A percentile compares a stretch with the other conserved stretches of the same genome.
These are phyloP conservation scores for Fusarium caatingaense DNA, from an alignment of 2,329 filamentous ascomycete genomes.

Conservation along the genomic window DNA sequence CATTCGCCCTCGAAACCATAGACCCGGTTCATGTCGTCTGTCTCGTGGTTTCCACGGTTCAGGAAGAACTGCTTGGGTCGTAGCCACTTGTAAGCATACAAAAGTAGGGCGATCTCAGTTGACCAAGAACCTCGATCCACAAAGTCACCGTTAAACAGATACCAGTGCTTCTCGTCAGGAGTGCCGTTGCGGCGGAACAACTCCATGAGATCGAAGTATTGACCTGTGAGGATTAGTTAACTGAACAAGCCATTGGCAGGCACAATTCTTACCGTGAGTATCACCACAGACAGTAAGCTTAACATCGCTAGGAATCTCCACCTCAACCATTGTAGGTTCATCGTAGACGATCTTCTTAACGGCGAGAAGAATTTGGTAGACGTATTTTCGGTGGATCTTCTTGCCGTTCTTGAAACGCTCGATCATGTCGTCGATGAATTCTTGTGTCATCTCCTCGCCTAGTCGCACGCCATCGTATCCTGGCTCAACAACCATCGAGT, in stretches of 20 bases:
- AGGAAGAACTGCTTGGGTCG: constrained; percentile 89
- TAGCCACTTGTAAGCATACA: constrained; percentile 98
- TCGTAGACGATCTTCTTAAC: constrained; percentile 91
- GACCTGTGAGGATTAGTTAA: constrained; percentile 64
- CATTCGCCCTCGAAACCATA: constrained; percentile 99
- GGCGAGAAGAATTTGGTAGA: constrained; percentile 93
- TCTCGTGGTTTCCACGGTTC: constrained; percentile 98
- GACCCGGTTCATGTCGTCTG: constrained; percentile 98
- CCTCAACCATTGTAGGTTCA: constrained; percentile 97
- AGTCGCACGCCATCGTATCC: constrained; percentile 87
- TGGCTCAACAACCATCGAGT: constrained; percentile 83
- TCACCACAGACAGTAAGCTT: constrained; percentile 95
- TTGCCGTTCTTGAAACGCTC: constrained; percentile 96
- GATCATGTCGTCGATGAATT: constrained; percentile 98
- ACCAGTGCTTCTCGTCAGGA: constrained; percentile 87
- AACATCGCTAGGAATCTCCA: constrained; percentile 80
- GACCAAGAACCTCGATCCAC: constrained; percentile 98
- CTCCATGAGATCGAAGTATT: constrained; percentile 97
- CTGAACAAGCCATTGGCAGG: constrained; percentile 31
- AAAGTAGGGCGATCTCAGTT: constrained; percentile 90
- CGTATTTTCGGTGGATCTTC: constrained; percentile 95
- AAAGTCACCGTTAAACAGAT: constrained; percentile 98
- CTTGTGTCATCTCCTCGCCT: constrained; percentile 87
- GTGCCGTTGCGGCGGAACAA: constrained; percentile 92
- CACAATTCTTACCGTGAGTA: constrained; percentile 79